These are phyloP conservation scores for Brassica cretica DNA, from an alignment of 345 rosid genomes.

Conservation along the genomic window DNA sequence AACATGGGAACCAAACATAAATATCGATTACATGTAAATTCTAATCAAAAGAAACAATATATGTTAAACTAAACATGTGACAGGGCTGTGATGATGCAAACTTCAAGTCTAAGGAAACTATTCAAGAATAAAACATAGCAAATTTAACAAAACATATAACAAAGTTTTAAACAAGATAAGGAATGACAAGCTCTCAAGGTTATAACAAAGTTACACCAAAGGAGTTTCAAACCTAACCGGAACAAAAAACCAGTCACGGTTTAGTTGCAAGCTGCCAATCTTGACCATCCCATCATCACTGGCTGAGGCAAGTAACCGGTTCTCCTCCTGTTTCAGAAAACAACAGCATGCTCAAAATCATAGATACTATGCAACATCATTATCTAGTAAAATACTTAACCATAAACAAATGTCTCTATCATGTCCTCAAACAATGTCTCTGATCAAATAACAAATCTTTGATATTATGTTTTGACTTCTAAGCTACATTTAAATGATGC, in stretches of 20 bases:
- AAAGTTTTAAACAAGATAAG: too few relatives aligned
- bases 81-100: too few relatives aligned
- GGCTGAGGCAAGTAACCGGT: constrained; percentile 69
- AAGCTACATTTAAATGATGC: background rate
- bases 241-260: constrained; percentile 27
- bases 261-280: constrained; percentile 66
- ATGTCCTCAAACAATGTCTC: background rate
- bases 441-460: constrained; percentile 11
- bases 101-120: too few relatives aligned
- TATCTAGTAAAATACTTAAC: background rate
- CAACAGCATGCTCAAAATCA: constrained; percentile 11
- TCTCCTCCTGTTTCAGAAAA: constrained; percentile 26
- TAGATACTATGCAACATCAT: constrained; percentile 1
- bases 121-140: too few relatives aligned
- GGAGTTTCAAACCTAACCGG: constrained; percentile 7
- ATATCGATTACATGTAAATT: too few relatives aligned
- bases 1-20: too few relatives aligned
- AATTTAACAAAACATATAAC: too few relatives aligned
- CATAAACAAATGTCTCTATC: background rate
- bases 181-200: too few relatives aligned
- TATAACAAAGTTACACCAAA: constrained; percentile 8
- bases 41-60: too few relatives aligned
- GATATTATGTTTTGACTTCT: constrained; percentile 2
- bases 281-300: constrained; percentile 81
- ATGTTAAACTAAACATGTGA: too few relatives aligned